These are phyloP conservation scores for Nyctanthes arbortristis DNA, from an alignment of 257 asterid genomes.

Conservation along the genomic window DNA sequence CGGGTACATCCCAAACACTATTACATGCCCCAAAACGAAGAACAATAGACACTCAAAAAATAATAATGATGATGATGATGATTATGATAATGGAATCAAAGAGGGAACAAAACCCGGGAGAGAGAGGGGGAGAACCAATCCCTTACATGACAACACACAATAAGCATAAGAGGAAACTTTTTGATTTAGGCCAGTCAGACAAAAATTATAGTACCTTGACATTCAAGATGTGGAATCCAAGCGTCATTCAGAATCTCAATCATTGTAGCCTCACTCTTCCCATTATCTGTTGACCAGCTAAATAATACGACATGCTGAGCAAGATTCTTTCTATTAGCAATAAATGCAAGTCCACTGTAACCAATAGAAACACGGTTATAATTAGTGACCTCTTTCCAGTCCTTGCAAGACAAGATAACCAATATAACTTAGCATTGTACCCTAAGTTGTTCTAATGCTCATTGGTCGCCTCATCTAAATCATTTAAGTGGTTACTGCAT, in stretches of 20 bases:
- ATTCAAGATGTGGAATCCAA: conserved; percentile 61
- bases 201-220: conserved; percentile 66
- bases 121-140: too few relatives aligned
- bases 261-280: conserved; percentile 54
- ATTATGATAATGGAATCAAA: too few relatives aligned
- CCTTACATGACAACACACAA: too few relatives aligned
- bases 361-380: conserved; percentile 29
- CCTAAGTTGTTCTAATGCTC: not conserved
- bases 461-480: conserved; percentile 17
- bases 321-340: conserved; percentile 68
- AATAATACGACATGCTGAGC: conserved; percentile 61
- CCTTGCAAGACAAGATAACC: conserved; percentile 20
- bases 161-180: conserved; percentile 17
- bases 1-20: not conserved
- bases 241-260: conserved; percentile 69
- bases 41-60: not conserved
- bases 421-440: conserved; percentile 5
- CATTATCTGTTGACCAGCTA: conserved; percentile 61
- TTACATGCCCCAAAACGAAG: not conserved
- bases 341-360: conserved; percentile 84
- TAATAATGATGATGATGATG: too few relatives aligned
- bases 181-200: conserved; percentile 12
- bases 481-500: conserved; percentile 18
- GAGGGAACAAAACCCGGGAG: too few relatives aligned
- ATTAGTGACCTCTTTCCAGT: conserved; percentile 16